Evolutionary conservation across 495 filamentous ascomycete genomes (phyloP).

Genomic region (Lophiostoma macrostomum): DNA sequence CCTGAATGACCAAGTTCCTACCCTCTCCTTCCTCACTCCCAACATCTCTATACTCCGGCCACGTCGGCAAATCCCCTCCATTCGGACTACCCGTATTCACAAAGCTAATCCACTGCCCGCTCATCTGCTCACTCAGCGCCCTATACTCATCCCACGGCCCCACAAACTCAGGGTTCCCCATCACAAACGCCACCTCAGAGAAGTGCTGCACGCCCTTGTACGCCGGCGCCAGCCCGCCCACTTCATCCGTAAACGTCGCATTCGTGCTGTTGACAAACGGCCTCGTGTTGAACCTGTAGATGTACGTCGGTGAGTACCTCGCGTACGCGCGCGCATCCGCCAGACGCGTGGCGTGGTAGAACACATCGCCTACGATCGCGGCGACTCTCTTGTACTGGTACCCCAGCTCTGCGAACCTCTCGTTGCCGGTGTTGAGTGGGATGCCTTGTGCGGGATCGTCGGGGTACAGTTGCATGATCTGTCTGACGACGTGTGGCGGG

Average conservation of each 20-base stretch:
- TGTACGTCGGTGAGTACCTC: constrained; percentile 28
- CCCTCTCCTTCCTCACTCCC: constrained; percentile 22
- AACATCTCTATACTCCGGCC: constrained; percentile 35
- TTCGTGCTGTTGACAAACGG: constrained; percentile 30
- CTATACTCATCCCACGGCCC: constrained; percentile 32
- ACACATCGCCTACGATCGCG: constrained; percentile 31
- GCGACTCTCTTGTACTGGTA: constrained; percentile 34
- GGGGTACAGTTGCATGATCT: constrained; percentile 32
- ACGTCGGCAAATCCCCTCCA: constrained; percentile 19
- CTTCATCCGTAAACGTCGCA: constrained; percentile 20
- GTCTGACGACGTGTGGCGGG: constrained; percentile 18
- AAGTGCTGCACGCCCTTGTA: constrained; percentile 35
- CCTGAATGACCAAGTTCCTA: constrained; percentile 35
- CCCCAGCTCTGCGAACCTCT: constrained; percentile 28
- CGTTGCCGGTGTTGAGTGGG: constrained; percentile 29
- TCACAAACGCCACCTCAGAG: constrained; percentile 31
- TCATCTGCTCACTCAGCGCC: constrained; percentile 29
- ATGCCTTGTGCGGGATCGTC: constrained; percentile 31
- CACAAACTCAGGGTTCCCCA: constrained; percentile 27
- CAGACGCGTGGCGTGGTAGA: constrained; percentile 31
- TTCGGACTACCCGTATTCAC: constrained; percentile 29
- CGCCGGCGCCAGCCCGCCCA: constrained; percentile 17
- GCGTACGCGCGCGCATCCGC: constrained; percentile 31
- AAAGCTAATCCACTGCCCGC: constrained; percentile 34
- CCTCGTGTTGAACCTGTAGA: constrained; percentile 35